Percentiles rank a stretch among this genome's conserved stretches.
These are phyloP conservation scores for Sedum album DNA, from an alignment of 164 flowering plant genomes.

Conservation along the genomic window DNA sequence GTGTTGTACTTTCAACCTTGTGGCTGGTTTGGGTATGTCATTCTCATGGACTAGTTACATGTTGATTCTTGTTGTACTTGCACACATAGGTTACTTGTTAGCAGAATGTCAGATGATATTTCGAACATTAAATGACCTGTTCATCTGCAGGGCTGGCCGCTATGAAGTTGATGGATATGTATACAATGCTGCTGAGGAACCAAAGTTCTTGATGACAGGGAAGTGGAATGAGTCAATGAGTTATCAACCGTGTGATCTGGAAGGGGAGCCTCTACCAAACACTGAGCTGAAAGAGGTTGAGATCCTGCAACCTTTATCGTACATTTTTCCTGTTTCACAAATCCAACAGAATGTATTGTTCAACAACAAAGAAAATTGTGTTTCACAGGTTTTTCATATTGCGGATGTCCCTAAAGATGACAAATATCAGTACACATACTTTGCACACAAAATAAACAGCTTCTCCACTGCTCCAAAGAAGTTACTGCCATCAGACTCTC, in stretches of 20 bases:
- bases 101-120: neutral
- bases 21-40: constrained; percentile 81
- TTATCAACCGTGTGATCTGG: constrained; percentile 76
- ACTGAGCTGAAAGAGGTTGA: constrained; percentile 73
- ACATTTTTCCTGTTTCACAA: neutral
- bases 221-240: constrained; percentile 29
- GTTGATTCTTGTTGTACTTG: neutral
- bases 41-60: neutral
- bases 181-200: constrained; percentile 64
- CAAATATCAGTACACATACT: constrained; percentile 69
- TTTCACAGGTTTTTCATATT: constrained; percentile 61
- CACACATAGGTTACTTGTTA: neutral
- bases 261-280: constrained; percentile 77
- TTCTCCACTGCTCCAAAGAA: constrained; percentile 81
- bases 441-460: constrained; percentile 81
- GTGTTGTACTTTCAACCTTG: constrained; percentile 78
- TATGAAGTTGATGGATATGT: constrained; percentile 89
- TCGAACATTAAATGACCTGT: neutral
- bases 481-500: constrained; percentile 80
- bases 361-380: neutral
- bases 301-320: neutral
- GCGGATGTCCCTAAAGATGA: constrained; percentile 61
- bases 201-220: constrained; percentile 66
- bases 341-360: neutral
- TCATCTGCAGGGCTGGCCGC: constrained; percentile 57